A percentile compares a stretch with the other conserved stretches of the same genome.
Conservation (phyloP, 2,329 filamentous ascomycete genomes). For the Monilinia aucupariae region DNA sequence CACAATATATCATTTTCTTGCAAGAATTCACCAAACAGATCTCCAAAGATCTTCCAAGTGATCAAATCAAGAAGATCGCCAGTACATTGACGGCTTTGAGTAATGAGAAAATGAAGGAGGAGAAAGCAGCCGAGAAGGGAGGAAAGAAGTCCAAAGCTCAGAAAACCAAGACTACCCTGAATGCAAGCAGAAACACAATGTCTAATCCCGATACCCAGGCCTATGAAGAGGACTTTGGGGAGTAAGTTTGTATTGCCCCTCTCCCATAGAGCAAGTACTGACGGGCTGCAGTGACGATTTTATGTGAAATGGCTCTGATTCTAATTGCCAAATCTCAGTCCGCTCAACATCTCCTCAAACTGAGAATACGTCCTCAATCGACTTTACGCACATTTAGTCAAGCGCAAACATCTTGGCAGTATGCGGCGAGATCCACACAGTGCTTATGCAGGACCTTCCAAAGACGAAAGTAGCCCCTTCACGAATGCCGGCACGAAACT, state of each 20-base stretch:
- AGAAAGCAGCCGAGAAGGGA: slow-evolving; percentile 89
- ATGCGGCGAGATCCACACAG: neutral
- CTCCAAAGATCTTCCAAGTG: slow-evolving; percentile 78
- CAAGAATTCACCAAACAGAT: slow-evolving; percentile 88
- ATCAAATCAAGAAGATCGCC: slow-evolving; percentile 94
- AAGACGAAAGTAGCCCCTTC: neutral
- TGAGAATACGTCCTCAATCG: neutral
- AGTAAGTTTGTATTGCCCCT: slow-evolving; percentile 52
- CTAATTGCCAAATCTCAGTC: slow-evolving; percentile 6
- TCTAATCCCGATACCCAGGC: slow-evolving; percentile 63
- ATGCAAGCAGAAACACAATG: slow-evolving; percentile 52
- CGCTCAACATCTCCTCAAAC: neutral
- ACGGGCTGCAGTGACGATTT: slow-evolving; percentile 56
- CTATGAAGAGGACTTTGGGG: slow-evolving; percentile 82
- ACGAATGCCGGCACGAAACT: neutral
- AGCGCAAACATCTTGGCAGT: neutral
- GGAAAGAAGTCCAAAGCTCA: slow-evolving; percentile 96
- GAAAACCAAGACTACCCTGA: slow-evolving; percentile 86
- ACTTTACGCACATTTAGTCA: neutral
- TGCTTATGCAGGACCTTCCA: neutral
- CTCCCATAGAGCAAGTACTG: slow-evolving; percentile 19
- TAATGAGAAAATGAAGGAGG: slow-evolving; percentile 98
- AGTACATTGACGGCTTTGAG: slow-evolving; percentile 81
- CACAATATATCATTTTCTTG: slow-evolving; percentile 83
- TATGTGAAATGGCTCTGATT: slow-evolving; percentile 50